phyloP scores from a whole-genome alignment of 208 protist species.

The Angomonas ambiguus region DNA sequence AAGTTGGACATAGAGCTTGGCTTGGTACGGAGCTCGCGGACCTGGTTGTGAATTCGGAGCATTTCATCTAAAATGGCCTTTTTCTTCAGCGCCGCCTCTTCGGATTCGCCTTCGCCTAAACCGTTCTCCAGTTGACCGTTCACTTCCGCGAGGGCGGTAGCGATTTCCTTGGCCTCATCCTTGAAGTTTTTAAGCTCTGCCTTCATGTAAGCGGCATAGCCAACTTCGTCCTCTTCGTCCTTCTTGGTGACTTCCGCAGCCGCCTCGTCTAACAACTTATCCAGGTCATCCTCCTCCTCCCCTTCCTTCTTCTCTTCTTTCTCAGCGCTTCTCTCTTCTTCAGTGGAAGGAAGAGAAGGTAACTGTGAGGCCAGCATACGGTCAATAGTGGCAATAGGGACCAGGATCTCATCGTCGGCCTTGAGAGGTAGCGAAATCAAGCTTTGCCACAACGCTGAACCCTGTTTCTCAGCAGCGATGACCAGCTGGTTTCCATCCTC shows the following conservation, averaged over 20 bases:
- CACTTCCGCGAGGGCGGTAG: constrained; percentile 54
- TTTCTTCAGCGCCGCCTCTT: constrained; percentile 35
- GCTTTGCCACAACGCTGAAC: constrained; percentile 53
- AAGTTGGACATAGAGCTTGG: constrained; percentile 67
- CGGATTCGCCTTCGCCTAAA: constrained; percentile 28
- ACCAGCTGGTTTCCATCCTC: constrained; percentile 53
- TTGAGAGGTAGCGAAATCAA: constrained; percentile 73
- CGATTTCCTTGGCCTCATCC: constrained; percentile 63
- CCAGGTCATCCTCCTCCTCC: constrained; percentile 44
- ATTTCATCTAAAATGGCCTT: constrained; percentile 67
- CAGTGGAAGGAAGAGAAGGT: constrained; percentile 45
- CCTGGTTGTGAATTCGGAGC: constrained; percentile 59
- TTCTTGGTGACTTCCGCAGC: constrained; percentile 53
- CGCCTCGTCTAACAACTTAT: constrained; percentile 75
- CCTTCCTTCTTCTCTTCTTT: constrained; percentile 23
- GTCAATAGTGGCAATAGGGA: constrained; percentile 46
- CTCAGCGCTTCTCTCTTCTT: constrained; percentile 17
- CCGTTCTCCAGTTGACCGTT: constrained; percentile 21
- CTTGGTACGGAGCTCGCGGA: constrained; percentile 57
- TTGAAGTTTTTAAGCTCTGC: constrained; percentile 76
- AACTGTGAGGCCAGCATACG: constrained; percentile 63
- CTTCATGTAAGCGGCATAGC: constrained; percentile 41
- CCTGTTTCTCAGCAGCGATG: constrained; percentile 68
- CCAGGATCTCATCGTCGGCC: constrained; percentile 49
- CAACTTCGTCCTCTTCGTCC: constrained; percentile 20